Evolutionary conservation across 495 filamentous ascomycete species (phyloP), one percentile per base, ranked within the genome.

Genomic region (Penicillium coffeae): DNA sequence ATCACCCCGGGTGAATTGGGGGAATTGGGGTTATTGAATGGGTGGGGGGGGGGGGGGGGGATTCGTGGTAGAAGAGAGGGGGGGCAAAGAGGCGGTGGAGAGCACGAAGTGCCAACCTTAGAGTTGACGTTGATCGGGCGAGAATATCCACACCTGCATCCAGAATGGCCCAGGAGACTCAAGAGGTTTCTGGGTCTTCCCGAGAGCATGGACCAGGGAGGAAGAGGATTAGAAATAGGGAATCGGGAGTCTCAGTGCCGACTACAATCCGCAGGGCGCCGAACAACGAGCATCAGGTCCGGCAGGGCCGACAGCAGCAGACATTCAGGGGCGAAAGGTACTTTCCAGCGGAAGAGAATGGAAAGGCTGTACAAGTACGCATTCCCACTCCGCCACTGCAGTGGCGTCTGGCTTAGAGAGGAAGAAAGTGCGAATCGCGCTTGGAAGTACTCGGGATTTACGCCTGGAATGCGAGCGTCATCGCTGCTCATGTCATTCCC

Each of bases 21-120:
- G 18, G 13, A 30, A 5, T 30, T 30, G 25, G 25, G 25, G 25
- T 4, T 4, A 30, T 30, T 30, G 25, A 30, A 30, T 10, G 25
- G 4, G 25, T 30, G 13, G 15, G 13, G 10, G 21, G 12, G 41
- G 14, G 41, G 41, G 18, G 22, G 41, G 41, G 21, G 27, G 33
- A 14, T 56, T 43, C 43, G 44, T 47, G 50, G 56, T 42, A 53
- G 51, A 59, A 57, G 55, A 63, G 43, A 48, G 49, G 53, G 42
- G 36, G 37, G 35, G 21, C 35, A 39, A 57, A 59, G 43, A 52
- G 50, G 52, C 49, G 46, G 57, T 50, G 50, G 55, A 51, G 50
- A 30, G 44, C 39, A 47, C 43, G 42, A 37, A 30, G 40, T 42
- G 42, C 38, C n/a, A n/a, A n/a, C 16, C 45, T 39, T 54, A 39